Conservation (phyloP, 2,329 filamentous ascomycete species). For the Trichophyton simii region DNA sequence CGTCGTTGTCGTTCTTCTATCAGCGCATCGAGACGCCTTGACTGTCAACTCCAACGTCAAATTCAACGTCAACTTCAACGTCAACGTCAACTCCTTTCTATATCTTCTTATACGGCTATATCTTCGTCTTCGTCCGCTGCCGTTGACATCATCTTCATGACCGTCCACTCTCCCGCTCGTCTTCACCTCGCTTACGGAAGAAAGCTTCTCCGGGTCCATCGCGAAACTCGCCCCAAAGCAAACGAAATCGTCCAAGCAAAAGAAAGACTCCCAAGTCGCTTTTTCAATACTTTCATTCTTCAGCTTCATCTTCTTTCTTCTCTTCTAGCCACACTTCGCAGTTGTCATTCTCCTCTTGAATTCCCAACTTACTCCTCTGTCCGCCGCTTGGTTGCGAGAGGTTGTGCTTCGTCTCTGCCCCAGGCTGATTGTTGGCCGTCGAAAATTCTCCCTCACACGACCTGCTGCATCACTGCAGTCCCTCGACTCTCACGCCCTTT, state of each 20-base stretch:
- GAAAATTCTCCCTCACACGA: slow-evolving; percentile 11
- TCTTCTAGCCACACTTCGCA: slow-evolving; percentile 17
- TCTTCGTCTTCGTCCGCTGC: neutral
- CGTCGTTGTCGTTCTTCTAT: neutral
- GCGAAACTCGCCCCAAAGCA: slow-evolving; percentile 13
- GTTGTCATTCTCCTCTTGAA: slow-evolving; percentile 6
- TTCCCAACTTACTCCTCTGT: slow-evolving; percentile 10
- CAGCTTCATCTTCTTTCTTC: slow-evolving; percentile 14
- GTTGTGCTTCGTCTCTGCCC: neutral
- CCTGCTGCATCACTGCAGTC: slow-evolving; percentile 3
- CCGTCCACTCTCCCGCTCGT: neutral
- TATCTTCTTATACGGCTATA: neutral
- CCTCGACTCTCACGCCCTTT: slow-evolving; percentile 8
- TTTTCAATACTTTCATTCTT: slow-evolving; percentile 12
- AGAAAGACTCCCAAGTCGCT: slow-evolving; percentile 9
- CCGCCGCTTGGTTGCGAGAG: neutral
- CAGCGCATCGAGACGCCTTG: neutral
- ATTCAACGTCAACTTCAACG: neutral
- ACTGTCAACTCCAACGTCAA: too few species aligned
- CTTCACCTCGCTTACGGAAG: slow-evolving; percentile 3
- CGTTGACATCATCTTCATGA: neutral
- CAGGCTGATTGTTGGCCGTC: slow-evolving; percentile 15
- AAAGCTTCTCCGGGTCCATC: slow-evolving; percentile 3
- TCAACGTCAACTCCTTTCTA: neutral
- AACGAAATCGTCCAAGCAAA: neutral